Conservation (phyloP, 495 filamentous ascomycete genomes). For the Penicillium daleae region DNA sequence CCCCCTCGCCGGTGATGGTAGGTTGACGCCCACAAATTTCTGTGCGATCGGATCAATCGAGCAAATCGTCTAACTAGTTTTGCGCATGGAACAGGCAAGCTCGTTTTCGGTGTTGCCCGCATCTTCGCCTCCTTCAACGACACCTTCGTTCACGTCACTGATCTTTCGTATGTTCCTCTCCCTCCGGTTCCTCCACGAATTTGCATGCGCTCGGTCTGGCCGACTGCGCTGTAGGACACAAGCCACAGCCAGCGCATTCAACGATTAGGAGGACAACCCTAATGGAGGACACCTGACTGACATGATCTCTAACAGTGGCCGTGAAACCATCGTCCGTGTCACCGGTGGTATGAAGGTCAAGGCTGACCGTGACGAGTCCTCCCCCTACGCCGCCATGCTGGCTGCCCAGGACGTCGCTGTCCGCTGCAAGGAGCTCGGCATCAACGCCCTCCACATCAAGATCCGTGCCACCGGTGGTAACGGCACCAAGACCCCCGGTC, state of each 20-base stretch:
- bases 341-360: conserved; percentile 99
- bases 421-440: conserved; percentile 99
- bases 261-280: not conserved
- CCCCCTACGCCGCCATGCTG: conserved; percentile 99
- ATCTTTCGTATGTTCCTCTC: conserved; percentile 78
- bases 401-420: conserved; percentile 90
- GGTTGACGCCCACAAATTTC: conserved; percentile 28
- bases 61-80: conserved; percentile 20
- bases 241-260: conserved; percentile 2
- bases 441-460: conserved; percentile 99
- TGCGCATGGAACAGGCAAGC: conserved; percentile 67
- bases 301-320: conserved; percentile 78
- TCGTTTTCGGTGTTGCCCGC: conserved; percentile 97
- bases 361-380: conserved; percentile 99
- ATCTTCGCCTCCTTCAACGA: conserved; percentile 99
- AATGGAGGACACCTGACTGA: conserved; percentile 53
- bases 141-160: conserved; percentile 98
- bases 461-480: conserved; percentile 99
- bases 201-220: not conserved
- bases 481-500: conserved; percentile 99
- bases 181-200: conserved; percentile 7
- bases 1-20: conserved; percentile 89
- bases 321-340: conserved; percentile 99
- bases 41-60: not conserved
- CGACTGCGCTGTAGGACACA: conserved; percentile 9